Evolutionary conservation across 331 rosid genomes (phyloP), one percentile per base, ranked within the genome.

Genomic region (Rhamnella rubrinervis): DNA sequence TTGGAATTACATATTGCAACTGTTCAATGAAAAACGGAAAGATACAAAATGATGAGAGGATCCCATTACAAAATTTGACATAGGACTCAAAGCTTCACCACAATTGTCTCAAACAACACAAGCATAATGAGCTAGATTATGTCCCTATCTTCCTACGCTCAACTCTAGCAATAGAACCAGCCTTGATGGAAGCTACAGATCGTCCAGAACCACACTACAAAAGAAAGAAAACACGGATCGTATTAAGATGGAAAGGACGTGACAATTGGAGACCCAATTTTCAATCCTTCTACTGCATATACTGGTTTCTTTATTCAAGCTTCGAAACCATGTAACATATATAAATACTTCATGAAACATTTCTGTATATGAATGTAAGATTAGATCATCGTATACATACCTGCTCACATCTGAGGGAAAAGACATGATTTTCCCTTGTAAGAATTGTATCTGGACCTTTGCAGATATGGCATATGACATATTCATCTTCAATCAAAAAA

Each of bases 361-460:
- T 49, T 18, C 6, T 18, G 4, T 12, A 14, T 12, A 49, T 4
- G 15, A 6, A 49, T 12, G 18, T 49, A 49, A 14, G 18, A 49
- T 12, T 1, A 4, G 18, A 15, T 11, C 6, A 49, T 49, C 5
- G 35, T 31, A 31, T 14, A 13, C 18, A 7, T 74, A 93, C 98
- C 98, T 90, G 86, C 75, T 93, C 97, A 67, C 98, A 93, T 70
- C 97, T 85, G 61, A 90, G 98, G 75, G 88, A 90, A 85, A 86
- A 86, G 18, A 90, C 82, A 23, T 93, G 96, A 55, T 90, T 88
- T 83, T 93, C 98, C 92, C 90, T 90, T 4, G 93, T 68, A 39
- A 93, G 97, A 50, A 90, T 82, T n/a, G 98, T 93, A 83, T 90
- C 97, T 1, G 97, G 98, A 81, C 97, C 86, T 78, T 89, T 92